Base-by-base conservation (phyloP, 2,329 filamentous ascomycete species). In the Diaporthe humulicola region DNA sequence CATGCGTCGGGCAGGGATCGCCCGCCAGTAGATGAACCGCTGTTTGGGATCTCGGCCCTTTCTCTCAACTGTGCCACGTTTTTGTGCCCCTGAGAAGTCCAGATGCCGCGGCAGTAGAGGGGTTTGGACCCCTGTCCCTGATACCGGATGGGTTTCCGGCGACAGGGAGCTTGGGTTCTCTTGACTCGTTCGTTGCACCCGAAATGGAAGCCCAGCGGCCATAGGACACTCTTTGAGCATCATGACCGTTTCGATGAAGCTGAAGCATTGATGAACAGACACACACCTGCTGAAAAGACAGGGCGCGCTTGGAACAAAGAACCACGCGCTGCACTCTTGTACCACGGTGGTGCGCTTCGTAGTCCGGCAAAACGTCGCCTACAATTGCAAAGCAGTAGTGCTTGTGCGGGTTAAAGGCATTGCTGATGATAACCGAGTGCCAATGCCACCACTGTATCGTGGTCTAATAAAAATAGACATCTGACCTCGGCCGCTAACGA, bases 131-230 rank as follows among this genome's bases (percentile, higher is more conserved):
- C 72, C 42, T 61, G 67, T 71, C 73, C 66, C 56, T 73, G 69
- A 66, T 50, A 69, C 73, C 73, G 73, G 73, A 60, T 60, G 30
- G 52, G 19, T 54, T 75, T 67, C 73, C 73, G 73, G 70, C 60
- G 70, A 73, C 70, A 75, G 60, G 73, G 70, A 48, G 58, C 60
- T 48, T 54, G 70, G 48, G 22, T 40, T 42, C 30, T 45, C 73
- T 56, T 75, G 73, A 75, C 73, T 75, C 73, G 73, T 56, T 56
- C 36, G 22, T 66, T 38, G 69, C 66, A 38, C 67, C 73, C 25
- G 67, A 64, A 66, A 14, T 50, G 73, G 67, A 66, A 74, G 48
- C 38, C 69, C 38, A 72, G 50, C 56, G 57, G 67, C 54, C 52
- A 36, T 33, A 69, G 30, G 25, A 48, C 36, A 70, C 72, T 19